Conservation (phyloP, 768 basidiomycete species). For the Termitomyces sp. region DNA sequence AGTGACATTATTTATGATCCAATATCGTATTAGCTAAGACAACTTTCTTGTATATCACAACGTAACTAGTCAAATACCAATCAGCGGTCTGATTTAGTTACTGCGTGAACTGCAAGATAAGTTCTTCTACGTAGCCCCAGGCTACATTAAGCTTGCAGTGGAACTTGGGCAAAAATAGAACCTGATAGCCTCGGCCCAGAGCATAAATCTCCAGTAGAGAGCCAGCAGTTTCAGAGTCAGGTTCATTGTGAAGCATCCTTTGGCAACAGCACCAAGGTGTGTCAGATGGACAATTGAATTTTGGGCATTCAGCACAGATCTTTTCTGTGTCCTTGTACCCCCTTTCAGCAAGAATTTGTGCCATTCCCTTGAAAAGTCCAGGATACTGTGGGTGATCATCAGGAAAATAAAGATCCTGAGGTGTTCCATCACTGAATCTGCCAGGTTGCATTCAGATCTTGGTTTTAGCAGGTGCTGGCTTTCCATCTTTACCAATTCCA, state of each 20-base stretch:
- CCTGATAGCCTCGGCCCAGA: not conserved
- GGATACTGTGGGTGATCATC: too few relatives aligned
- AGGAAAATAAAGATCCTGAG: too few relatives aligned
- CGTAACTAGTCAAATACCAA: too few relatives aligned
- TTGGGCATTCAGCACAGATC: slow-evolving; percentile 23
- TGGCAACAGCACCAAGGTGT: slow-evolving; percentile 15
- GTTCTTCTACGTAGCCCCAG: too few relatives aligned
- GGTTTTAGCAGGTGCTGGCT: not conserved
- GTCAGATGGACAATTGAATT: not conserved
- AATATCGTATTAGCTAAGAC: too few relatives aligned
- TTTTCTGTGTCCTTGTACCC: slow-evolving; percentile 21
- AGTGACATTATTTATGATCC: too few relatives aligned
- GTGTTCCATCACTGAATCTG: slow-evolving; percentile 20
- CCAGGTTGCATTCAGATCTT: slow-evolving; percentile 20
- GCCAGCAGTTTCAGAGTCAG: slow-evolving; percentile 25
- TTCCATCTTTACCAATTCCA: slow-evolving; percentile 20
- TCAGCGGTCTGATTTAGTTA: too few relatives aligned
- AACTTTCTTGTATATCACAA: too few relatives aligned
- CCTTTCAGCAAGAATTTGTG: slow-evolving; percentile 27
- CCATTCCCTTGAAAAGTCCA: too few relatives aligned
- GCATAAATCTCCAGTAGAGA: slow-evolving; percentile 9
- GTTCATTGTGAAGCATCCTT: slow-evolving; percentile 25
- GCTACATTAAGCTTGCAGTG: too few relatives aligned
- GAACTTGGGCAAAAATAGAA: not conserved
- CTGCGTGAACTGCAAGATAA: too few relatives aligned